Evolutionary conservation across 345 rosid species (phyloP).

Genomic region (Lumnitzera racemosa): DNA sequence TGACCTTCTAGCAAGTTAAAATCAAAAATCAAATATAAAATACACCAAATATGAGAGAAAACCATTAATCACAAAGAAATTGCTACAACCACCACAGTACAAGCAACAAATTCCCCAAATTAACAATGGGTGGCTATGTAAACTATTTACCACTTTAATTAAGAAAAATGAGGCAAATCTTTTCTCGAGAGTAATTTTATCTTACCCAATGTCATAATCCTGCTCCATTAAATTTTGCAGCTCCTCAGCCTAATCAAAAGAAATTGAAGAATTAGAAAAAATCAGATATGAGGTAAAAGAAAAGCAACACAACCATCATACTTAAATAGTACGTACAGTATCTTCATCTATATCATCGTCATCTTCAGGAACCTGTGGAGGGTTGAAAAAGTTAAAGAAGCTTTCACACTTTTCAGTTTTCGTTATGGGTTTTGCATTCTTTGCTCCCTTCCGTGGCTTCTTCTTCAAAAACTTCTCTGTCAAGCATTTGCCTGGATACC

Average conservation of each 20-base stretch:
- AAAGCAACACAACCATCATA: background rate
- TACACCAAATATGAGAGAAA: too few species aligned
- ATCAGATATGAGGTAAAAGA: background rate
- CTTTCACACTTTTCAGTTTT: constrained; percentile 91
- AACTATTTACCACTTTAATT: too few species aligned
- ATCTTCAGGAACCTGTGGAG: constrained; percentile 93
- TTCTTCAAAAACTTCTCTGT: constrained; percentile 89
- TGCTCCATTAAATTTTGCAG: constrained; percentile 95
- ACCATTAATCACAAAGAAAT: too few species aligned
- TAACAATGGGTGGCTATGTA: too few species aligned
- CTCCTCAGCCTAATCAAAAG: constrained; percentile 66
- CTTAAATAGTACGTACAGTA: constrained; percentile 32
- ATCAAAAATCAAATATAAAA: too few species aligned
- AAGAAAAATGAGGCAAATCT: too few species aligned
- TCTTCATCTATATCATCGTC: constrained; percentile 90
- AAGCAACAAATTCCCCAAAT: too few species aligned
- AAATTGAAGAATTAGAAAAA: background rate
- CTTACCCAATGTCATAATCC: constrained; percentile 93
- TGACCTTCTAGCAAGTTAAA: too few species aligned
- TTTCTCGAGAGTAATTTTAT: too few species aligned
- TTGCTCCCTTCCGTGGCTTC: constrained; percentile 94
- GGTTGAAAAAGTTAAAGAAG: constrained; percentile 89
- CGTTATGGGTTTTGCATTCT: constrained; percentile 77
- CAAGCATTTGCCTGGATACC: constrained; percentile 89
- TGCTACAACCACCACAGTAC: too few species aligned